phyloP scores from a whole-genome alignment of 2,329 filamentous ascomycete genomes.

The Colletotrichum eremochloae region DNA sequence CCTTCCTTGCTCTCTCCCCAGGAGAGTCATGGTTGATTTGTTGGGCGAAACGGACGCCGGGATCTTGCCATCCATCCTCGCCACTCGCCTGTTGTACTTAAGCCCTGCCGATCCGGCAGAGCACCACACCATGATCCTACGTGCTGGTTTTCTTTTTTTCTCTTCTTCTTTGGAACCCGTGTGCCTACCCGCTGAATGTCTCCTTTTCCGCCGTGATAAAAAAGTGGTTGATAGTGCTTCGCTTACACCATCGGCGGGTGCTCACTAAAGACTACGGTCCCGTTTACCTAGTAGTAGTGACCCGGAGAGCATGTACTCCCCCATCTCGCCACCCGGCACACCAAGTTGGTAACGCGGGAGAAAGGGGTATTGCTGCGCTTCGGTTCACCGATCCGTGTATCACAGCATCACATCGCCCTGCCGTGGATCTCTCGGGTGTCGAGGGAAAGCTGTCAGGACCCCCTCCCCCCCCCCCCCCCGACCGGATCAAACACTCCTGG shows the following conservation, averaged over 20 bases:
- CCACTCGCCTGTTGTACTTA: slow-evolving; percentile 1
- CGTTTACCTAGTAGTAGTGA: neutral
- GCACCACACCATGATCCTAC: neutral
- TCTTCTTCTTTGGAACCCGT: too few relatives aligned
- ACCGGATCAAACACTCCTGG: neutral
- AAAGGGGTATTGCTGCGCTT: neutral
- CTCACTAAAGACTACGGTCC: neutral
- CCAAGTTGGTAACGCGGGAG: neutral
- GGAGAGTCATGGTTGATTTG: neutral
- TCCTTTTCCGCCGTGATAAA: neutral
- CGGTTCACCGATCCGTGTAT: neutral
- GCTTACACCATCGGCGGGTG: neutral
- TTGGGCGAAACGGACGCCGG: neutral
- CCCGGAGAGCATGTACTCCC: neutral
- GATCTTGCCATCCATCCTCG: neutral
- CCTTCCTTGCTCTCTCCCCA: neutral
- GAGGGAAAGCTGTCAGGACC: neutral
- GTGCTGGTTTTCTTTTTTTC: neutral
- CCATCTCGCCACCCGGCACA: neutral
- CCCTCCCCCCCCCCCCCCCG: neutral
- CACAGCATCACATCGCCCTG: neutral
- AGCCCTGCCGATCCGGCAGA: neutral
- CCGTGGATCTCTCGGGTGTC: neutral
- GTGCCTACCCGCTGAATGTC: neutral
- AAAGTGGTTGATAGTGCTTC: neutral